Evolutionary conservation across 352 stramenopile genomes (phyloP).

Genomic region (Globisporangium radiosum): DNA sequence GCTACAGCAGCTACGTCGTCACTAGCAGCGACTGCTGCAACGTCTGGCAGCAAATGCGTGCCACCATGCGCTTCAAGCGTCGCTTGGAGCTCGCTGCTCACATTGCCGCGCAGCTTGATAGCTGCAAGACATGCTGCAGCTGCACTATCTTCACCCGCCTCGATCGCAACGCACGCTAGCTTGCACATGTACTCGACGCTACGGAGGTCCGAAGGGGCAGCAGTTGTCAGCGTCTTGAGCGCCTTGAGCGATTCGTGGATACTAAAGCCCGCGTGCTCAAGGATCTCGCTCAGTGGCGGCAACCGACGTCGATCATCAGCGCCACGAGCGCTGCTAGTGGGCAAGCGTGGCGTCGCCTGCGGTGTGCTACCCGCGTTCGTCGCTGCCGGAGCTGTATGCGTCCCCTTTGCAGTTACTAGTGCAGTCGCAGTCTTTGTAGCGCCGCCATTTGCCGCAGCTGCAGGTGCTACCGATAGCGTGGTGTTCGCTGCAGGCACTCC

Average conservation of each 20-base stretch:
- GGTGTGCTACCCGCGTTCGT: slow-evolving; percentile 1
- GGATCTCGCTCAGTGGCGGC: slow-evolving; percentile 26
- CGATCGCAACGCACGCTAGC: slow-evolving; percentile 19
- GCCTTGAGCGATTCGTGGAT: slow-evolving; percentile 20
- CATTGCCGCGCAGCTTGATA: slow-evolving; percentile 35
- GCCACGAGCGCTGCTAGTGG: too few relatives aligned
- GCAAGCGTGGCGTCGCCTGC: slow-evolving; percentile 8
- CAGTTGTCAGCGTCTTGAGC: slow-evolving; percentile 16
- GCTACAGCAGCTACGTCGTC: background rate
- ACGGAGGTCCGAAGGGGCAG: slow-evolving; percentile 10
- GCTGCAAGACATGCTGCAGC: slow-evolving; percentile 25
- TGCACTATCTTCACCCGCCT: slow-evolving; percentile 5
- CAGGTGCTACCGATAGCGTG: background rate
- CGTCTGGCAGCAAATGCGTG: slow-evolving; percentile 25
- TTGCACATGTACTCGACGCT: slow-evolving; percentile 32
- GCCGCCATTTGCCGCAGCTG: background rate
- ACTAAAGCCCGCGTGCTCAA: slow-evolving; percentile 27
- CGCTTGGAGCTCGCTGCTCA: slow-evolving; percentile 33
- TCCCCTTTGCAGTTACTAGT: background rate
- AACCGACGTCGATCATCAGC: slow-evolving; percentile 2
- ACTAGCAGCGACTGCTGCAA: background rate
- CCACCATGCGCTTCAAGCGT: slow-evolving; percentile 24
- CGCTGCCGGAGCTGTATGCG: background rate
- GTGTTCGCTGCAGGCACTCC: background rate
- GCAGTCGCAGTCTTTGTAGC: background rate